phyloP scores from a whole-genome alignment of 2,329 filamentous ascomycete species.

The Chaetomiaceae sp. region DNA sequence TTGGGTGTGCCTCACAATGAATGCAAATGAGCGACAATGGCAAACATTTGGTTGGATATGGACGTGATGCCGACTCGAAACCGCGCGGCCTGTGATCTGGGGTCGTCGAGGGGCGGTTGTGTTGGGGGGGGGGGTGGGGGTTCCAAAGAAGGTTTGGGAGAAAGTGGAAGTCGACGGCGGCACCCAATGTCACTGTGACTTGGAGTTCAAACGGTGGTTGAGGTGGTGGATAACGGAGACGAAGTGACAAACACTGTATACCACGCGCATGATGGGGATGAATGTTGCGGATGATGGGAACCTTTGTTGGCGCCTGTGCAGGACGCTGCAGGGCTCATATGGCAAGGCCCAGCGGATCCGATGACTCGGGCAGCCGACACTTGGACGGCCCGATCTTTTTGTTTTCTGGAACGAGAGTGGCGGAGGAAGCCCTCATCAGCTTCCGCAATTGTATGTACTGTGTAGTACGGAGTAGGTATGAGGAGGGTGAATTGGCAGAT shows the following conservation, averaged over 20 bases:
- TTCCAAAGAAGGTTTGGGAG: no score
- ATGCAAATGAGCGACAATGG: background rate
- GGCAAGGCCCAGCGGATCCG: no score
- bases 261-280: no score
- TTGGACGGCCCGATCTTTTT: no score
- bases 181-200: conserved; percentile 9
- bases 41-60: conserved; percentile 3
- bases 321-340: no score
- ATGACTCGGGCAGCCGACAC: no score
- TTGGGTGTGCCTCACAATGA: background rate
- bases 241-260: conserved; percentile 2
- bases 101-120: no score
- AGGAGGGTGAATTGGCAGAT: no score
- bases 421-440: background rate
- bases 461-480: no score
- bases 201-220: background rate
- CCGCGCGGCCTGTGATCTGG: background rate
- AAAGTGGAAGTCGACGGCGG: background rate
- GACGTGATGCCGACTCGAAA: background rate
- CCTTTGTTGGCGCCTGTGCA: background rate
- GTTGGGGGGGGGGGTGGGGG: background rate
- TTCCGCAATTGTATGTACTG: no score
- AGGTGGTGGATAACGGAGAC: background rate
- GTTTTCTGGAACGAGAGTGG: background rate
- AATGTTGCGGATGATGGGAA: no score